Base-by-base conservation (phyloP, 305 asterid species). In the Fraxinus floribunda region DNA sequence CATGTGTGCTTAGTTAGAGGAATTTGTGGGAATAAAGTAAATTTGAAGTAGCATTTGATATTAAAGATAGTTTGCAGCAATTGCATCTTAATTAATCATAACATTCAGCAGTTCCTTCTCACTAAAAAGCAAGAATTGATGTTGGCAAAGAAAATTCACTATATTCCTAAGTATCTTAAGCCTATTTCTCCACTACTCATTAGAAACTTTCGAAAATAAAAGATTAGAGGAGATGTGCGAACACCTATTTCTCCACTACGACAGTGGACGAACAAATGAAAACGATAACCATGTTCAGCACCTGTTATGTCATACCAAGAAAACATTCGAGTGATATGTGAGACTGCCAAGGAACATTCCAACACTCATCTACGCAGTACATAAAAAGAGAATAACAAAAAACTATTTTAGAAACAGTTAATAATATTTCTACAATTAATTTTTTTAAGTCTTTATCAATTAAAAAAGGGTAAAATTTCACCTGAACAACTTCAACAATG, bases 401-500 rank as follows among this genome's bases (percentile, higher is more conserved):
- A 22, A 64, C 72, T 64, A 64, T 64, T 24, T 24, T 9, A 9
- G 26, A 57, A 57, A 18, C 68, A 62, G 72, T 8, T 8, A 22
- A 64, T 24, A 64, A 13, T 64, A 9, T 64, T 64, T 64, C 34
- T 5, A 64, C 34, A 9, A 74, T 30, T 7, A 62, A 22, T 46
- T 7, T 64, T 39, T 39, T 78, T 39, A 83, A 76, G 0, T 10
- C 64, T 49, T 39, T 24, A 38, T 24, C 60, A 85, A 72, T 55
- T 52, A 34, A 75, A 75, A 85, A 16, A 3, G 62, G 49, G 36
- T 71, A 66, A 79, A 87, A 79, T 73, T 35, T 68, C 85, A 94
- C 97, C 94, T 92, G 98, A 26, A 93, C 91, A 85, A 93, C 92
- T 92, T 93, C 94, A 30, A 92, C 90, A 83, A 93, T 90, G 72